A percentile compares a stretch with the other conserved stretches of the same genome.
phyloP scores from a whole-genome alignment of 2,329 filamentous ascomycete species.

The Colletotrichum scovillei region DNA sequence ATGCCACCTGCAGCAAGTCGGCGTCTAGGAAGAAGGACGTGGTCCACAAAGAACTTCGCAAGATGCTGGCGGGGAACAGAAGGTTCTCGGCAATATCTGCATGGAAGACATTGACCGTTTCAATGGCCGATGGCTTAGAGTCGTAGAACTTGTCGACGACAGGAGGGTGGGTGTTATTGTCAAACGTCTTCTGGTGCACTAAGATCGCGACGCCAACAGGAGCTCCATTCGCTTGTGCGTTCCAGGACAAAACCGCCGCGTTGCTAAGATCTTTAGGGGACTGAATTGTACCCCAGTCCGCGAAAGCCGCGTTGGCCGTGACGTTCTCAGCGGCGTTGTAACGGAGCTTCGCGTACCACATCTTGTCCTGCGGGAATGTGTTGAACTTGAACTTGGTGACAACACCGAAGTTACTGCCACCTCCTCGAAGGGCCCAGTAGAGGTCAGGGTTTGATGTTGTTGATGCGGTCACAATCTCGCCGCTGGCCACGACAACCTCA shows the following conservation, averaged over 20 bases:
- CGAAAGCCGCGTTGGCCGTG: neutral
- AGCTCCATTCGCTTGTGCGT: constrained; percentile 17
- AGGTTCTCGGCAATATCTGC: constrained; percentile 30
- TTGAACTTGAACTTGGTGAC: constrained; percentile 41
- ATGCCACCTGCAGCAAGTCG: neutral
- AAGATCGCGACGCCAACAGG: constrained; percentile 18
- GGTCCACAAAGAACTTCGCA: constrained; percentile 39
- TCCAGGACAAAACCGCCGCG: constrained; percentile 36
- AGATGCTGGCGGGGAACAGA: neutral
- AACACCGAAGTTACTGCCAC: constrained; percentile 55
- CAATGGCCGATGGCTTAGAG: neutral
- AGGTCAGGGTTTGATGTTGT: constrained; percentile 49
- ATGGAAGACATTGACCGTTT: constrained; percentile 34
- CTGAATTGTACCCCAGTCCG: neutral
- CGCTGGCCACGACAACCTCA: constrained; percentile 53
- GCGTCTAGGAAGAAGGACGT: neutral
- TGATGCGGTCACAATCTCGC: constrained; percentile 51
- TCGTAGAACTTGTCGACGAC: constrained; percentile 40
- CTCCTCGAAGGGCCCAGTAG: constrained; percentile 57
- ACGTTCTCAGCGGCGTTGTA: neutral
- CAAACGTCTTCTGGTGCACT: constrained; percentile 32
- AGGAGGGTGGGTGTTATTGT: constrained; percentile 26
- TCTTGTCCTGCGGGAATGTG: constrained; percentile 33
- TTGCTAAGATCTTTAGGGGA: neutral
- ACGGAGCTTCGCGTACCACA: neutral